Percentiles rank a stretch among this genome's conserved stretches.
phyloP scores from a whole-genome alignment of 441 rosid genomes.

The Raphanus hybrid region DNA sequence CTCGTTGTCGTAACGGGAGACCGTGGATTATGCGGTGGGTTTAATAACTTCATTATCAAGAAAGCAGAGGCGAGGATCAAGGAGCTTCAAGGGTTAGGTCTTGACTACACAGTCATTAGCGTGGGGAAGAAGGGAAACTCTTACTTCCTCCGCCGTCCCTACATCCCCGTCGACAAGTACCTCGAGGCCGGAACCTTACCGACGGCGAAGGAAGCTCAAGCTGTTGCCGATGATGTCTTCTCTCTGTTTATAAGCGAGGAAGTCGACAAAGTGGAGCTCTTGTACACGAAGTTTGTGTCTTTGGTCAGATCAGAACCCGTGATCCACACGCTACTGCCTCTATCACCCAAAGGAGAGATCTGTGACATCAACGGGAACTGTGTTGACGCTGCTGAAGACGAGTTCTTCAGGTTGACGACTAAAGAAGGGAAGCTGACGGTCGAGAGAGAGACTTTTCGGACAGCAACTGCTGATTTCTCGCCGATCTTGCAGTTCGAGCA shows the following conservation, averaged over 20 bases:
- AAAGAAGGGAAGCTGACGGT: conserved; percentile 86
- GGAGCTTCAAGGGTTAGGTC: conserved; percentile 68
- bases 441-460: conserved; percentile 72
- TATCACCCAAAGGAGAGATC: conserved; percentile 88
- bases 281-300: conserved; percentile 91
- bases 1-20: conserved; percentile 85
- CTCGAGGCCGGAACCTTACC: conserved; percentile 69
- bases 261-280: conserved; percentile 91
- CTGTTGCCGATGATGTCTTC: conserved; percentile 90
- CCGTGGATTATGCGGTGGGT: conserved; percentile 91
- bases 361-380: conserved; percentile 82
- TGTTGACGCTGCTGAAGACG: conserved; percentile 95
- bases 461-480: conserved; percentile 55
- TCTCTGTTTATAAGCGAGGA: conserved; percentile 87
- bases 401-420: conserved; percentile 84
- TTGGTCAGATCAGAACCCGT: conserved; percentile 89
- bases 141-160: conserved; percentile 73
- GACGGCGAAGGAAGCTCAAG: conserved; percentile 92
- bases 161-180: conserved; percentile 73
- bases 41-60: conserved; percentile 67
- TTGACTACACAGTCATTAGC: conserved; percentile 74
- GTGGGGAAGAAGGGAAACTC: conserved; percentile 92
- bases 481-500: conserved; percentile 92
- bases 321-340: conserved; percentile 84
- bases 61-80: conserved; percentile 77